Percentiles rank a stretch among this genome's conserved stretches.
These are phyloP conservation scores for Hirsutella thompsonii DNA, from an alignment of 2,329 filamentous ascomycete species.

Conservation along the genomic window DNA sequence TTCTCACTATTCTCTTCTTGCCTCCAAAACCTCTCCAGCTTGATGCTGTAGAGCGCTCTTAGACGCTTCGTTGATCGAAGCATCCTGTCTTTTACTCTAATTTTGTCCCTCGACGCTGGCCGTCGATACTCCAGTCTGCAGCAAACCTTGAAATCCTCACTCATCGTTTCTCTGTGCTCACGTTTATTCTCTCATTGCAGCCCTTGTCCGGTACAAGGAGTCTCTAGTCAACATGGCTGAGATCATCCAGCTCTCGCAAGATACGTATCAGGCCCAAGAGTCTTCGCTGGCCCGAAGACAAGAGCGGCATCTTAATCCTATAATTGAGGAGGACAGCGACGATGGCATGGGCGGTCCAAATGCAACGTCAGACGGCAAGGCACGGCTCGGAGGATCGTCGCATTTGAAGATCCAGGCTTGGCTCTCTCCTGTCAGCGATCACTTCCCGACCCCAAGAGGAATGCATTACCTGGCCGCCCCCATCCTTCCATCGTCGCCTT, in stretches of 20 bases:
- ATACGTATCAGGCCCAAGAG: constrained; percentile 30
- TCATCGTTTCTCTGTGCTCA: neutral
- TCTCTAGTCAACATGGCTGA: constrained; percentile 31
- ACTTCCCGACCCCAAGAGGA: constrained; percentile 63
- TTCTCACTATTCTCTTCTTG: constrained; percentile 17
- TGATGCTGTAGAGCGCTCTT: constrained; percentile 13
- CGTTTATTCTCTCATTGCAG: constrained; percentile 2
- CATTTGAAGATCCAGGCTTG: constrained; percentile 42
- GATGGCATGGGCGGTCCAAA: constrained; percentile 12
- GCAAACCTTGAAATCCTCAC: neutral
- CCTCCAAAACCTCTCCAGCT: constrained; percentile 9
- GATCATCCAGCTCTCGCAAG: constrained; percentile 10
- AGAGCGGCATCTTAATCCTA: constrained; percentile 46
- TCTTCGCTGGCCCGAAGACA: constrained; percentile 44
- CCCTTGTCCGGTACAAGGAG: constrained; percentile 17
- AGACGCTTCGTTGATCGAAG: constrained; percentile 31
- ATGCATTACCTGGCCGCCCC: constrained; percentile 51
- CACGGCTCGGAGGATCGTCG: constrained; percentile 18
- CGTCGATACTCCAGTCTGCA: constrained; percentile 14
- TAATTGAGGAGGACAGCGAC: constrained; percentile 45
- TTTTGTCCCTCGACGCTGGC: constrained; percentile 19
- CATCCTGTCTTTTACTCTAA: constrained; percentile 25
- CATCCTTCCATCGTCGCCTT: constrained; percentile 48
- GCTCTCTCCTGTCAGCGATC: constrained; percentile 45
- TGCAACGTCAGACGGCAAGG: constrained; percentile 2